phyloP scores from a whole-genome alignment of 495 filamentous ascomycete species.

The Penicillium longicatenatum region DNA sequence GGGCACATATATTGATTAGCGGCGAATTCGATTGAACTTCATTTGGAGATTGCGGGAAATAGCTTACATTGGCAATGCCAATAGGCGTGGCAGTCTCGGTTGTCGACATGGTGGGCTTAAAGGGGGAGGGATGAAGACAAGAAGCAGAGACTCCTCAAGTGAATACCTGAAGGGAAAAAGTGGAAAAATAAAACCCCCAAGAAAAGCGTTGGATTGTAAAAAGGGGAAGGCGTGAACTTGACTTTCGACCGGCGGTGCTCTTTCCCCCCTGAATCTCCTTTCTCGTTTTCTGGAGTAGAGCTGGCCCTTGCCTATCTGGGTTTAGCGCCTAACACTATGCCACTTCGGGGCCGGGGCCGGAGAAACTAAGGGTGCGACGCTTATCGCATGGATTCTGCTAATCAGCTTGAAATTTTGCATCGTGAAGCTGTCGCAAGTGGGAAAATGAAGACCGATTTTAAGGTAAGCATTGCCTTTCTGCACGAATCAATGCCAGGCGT shows the following conservation, averaged over 20 bases:
- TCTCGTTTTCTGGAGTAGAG: constrained; percentile 39
- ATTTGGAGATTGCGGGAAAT: constrained; percentile 10
- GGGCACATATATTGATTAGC: constrained; percentile 23
- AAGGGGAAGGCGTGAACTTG: constrained; percentile 24
- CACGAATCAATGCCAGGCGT: neutral
- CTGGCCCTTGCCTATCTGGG: constrained; percentile 34
- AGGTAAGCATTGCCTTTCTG: constrained; percentile 51
- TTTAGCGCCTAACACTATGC: constrained; percentile 23
- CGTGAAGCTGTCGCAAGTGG: constrained; percentile 31
- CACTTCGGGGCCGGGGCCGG: constrained; percentile 19
- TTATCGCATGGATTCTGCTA: constrained; percentile 26
- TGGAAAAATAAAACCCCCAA: constrained; percentile 13
- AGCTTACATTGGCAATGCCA: constrained; percentile 95
- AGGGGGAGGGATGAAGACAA: constrained; percentile 24
- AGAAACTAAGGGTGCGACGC: constrained; percentile 27
- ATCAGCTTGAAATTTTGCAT: constrained; percentile 28
- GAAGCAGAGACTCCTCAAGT: constrained; percentile 12
- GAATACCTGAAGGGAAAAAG: constrained; percentile 6
- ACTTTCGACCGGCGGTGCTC: constrained; percentile 22
- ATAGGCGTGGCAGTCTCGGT: constrained; percentile 89
- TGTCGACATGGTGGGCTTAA: constrained; percentile 64
- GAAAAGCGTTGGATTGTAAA: constrained; percentile 14
- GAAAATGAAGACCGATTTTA: constrained; percentile 95
- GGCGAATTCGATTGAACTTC: neutral
- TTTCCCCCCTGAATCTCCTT: constrained; percentile 40